Conservation (phyloP, 1,284 basidiomycete genomes). For the Cryptococcus sp. region DNA sequence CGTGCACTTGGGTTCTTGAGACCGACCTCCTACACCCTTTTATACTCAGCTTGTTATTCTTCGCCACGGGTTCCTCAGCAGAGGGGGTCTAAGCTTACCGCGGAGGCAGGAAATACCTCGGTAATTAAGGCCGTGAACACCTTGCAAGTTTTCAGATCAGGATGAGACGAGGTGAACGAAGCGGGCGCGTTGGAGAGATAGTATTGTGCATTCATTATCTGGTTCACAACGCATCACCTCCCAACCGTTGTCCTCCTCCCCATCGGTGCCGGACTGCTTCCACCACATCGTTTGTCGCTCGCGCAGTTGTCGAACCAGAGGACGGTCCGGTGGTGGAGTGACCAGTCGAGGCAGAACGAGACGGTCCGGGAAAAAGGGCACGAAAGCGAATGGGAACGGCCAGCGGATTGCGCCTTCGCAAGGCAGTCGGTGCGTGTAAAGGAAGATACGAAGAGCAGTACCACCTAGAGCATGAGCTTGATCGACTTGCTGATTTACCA, state of each 20-base stretch:
- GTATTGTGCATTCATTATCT: no score
- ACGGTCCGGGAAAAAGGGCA: conserved; percentile 14
- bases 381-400: conserved; percentile 29
- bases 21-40: no score
- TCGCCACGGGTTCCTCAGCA: no score
- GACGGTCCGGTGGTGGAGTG: not conserved
- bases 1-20: no score
- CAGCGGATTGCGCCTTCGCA: conserved; percentile 37
- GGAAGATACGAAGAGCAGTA: conserved; percentile 42
- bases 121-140: no score
- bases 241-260: conserved; percentile 40
- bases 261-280: conserved; percentile 35
- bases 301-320: conserved; percentile 1
- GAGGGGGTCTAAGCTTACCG: no score
- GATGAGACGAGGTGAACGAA: no score
- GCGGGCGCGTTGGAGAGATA: no score
- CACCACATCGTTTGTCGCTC: conserved; percentile 10
- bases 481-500: conserved; percentile 25
- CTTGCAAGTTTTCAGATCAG: no score
- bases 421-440: conserved; percentile 28
- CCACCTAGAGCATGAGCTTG: conserved; percentile 32
- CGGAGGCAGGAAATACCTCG: no score
- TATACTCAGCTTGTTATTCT: no score
- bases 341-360: conserved; percentile 10
- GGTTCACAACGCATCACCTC: conserved; percentile 16